These are phyloP conservation scores for Backusella psychrophila DNA, from an alignment of 192 early-diverging fungal species.

Conservation along the genomic window DNA sequence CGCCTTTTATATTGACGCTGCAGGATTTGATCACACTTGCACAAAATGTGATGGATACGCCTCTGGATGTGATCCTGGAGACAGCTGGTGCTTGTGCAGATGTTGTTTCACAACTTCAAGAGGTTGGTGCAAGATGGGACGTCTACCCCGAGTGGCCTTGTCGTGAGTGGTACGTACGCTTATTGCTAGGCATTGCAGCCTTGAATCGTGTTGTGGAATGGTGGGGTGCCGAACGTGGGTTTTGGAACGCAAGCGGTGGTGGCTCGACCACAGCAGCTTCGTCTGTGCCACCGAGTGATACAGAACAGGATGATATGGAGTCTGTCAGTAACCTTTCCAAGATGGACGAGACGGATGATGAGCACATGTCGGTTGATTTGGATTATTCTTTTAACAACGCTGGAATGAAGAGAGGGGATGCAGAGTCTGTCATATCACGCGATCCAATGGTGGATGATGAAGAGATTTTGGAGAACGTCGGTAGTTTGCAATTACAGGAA, in stretches of 20 bases:
- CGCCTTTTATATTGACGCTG: conserved; percentile 60
- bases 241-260: conserved; percentile 45
- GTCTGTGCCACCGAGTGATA: conserved; percentile 1
- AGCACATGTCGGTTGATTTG: not conserved
- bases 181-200: conserved; percentile 75
- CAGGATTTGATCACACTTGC: conserved; percentile 68
- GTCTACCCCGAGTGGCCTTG: conserved; percentile 64
- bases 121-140: conserved; percentile 63
- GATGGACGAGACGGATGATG: conserved; percentile 6
- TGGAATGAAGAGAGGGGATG: not conserved
- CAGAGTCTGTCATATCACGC: not conserved
- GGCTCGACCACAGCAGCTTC: conserved; percentile 2
- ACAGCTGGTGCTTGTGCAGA: conserved; percentile 56
- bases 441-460: conserved; percentile 3
- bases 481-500: conserved; percentile 47
- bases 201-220: conserved; percentile 77
- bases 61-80: conserved; percentile 54
- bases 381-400: not conserved
- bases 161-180: conserved; percentile 58
- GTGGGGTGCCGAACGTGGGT: conserved; percentile 71
- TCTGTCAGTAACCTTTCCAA: conserved; percentile 3
- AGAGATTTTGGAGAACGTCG: conserved; percentile 24
- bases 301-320: conserved; percentile 4
- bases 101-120: conserved; percentile 56
- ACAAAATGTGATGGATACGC: conserved; percentile 71